A percentile compares a stretch with the other conserved stretches of the same genome.
phyloP scores from a whole-genome alignment of 2,329 filamentous ascomycete species.

The Cercospora janseana region DNA sequence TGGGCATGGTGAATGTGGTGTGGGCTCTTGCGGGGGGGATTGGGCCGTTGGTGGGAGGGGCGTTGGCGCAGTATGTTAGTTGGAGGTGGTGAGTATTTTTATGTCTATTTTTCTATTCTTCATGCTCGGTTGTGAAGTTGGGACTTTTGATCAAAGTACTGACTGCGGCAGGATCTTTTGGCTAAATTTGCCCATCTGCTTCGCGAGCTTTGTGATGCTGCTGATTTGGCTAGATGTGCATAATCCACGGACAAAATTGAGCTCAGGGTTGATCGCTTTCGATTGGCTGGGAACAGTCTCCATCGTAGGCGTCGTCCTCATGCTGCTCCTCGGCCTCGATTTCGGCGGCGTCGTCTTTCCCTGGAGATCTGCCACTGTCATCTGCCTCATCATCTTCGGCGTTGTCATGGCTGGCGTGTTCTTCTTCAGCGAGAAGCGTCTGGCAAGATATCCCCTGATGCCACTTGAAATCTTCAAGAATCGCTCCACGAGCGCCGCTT shows the following conservation, averaged over 20 bases:
- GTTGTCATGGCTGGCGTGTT: slow-evolving; percentile 52
- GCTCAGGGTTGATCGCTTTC: slow-evolving; percentile 51
- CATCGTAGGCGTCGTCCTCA: slow-evolving; percentile 51
- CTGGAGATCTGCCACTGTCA: slow-evolving; percentile 56
- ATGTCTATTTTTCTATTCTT: not conserved
- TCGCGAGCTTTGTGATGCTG: slow-evolving; percentile 50
- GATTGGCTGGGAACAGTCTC: slow-evolving; percentile 56
- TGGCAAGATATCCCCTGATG: slow-evolving; percentile 67
- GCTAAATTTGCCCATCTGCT: slow-evolving; percentile 55
- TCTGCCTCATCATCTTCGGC: slow-evolving; percentile 55
- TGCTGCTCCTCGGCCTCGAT: slow-evolving; percentile 54
- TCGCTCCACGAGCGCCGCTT: slow-evolving; percentile 56
- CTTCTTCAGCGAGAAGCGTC: slow-evolving; percentile 60
- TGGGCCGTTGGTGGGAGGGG: slow-evolving; percentile 55
- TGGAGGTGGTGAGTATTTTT: slow-evolving; percentile 51
- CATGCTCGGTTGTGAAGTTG: not conserved
- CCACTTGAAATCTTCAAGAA: slow-evolving; percentile 61
- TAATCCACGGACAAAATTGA: slow-evolving; percentile 52
- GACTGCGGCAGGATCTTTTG: slow-evolving; percentile 47
- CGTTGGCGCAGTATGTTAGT: slow-evolving; percentile 46
- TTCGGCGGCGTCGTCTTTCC: slow-evolving; percentile 55
- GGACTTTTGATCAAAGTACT: too few relatives aligned
- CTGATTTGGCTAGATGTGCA: slow-evolving; percentile 55
- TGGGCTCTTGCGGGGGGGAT: slow-evolving; percentile 56
- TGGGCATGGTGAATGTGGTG: slow-evolving; percentile 53